A percentile compares a stretch with the other conserved stretches of the same genome.
Conservation (phyloP, 176 grass and related monocot species). For the Calamus simplicifolius region DNA sequence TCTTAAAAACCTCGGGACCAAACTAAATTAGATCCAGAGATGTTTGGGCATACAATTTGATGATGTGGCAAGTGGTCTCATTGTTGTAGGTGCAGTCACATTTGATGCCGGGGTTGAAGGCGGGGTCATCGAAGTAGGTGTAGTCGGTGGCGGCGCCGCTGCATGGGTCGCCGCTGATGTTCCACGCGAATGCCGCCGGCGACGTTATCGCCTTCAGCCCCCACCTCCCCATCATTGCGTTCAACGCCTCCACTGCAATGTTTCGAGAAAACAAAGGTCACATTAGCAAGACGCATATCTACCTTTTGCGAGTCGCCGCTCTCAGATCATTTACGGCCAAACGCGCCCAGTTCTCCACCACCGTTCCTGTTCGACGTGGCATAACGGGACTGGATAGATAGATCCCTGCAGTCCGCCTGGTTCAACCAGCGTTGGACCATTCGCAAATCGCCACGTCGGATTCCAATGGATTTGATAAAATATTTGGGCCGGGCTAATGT, state of each 20-base stretch:
- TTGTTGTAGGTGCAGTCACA: conserved; percentile 45
- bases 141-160: conserved; percentile 55
- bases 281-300: neutral
- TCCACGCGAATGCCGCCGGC: conserved; percentile 32
- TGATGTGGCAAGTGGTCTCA: conserved; percentile 56
- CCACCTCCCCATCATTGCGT: conserved; percentile 48
- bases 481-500: too few species aligned
- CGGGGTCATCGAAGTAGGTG: neutral
- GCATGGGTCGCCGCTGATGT: conserved; percentile 83
- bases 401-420: too few species aligned
- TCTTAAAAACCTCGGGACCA: neutral
- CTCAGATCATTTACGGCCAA: too few species aligned
- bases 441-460: too few species aligned
- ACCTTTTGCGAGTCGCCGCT: too few species aligned
- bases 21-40: neutral
- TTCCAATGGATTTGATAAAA: too few species aligned
- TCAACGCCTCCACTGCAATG: conserved; percentile 50
- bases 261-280: too few species aligned
- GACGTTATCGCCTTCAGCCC: conserved; percentile 15
- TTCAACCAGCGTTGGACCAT: too few species aligned
- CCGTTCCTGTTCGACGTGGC: too few species aligned
- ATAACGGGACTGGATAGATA: too few species aligned
- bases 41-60: conserved; percentile 32
- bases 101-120: conserved; percentile 52
- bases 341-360: too few species aligned